phyloP scores from a whole-genome alignment of 495 filamentous ascomycete genomes.

The Aspergillus hancockii region DNA sequence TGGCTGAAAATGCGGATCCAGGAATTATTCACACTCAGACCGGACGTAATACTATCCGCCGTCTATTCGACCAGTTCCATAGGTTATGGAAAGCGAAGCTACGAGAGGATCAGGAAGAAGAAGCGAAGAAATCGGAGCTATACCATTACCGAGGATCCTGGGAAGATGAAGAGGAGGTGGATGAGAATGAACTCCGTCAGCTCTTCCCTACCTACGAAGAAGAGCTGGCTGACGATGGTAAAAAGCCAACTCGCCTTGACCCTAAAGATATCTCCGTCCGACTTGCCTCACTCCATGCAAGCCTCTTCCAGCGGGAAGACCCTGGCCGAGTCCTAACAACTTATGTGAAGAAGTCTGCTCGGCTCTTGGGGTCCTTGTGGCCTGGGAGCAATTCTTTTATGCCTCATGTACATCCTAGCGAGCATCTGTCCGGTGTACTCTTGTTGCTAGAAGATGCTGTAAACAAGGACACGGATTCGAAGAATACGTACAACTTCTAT shows the following conservation, averaged over 20 bases:
- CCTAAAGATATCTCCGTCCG: conserved; percentile 49
- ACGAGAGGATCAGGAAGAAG: conserved; percentile 68
- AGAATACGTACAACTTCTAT: conserved; percentile 81
- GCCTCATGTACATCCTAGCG: conserved; percentile 43
- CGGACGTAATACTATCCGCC: conserved; percentile 34
- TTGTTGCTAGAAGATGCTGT: conserved; percentile 64
- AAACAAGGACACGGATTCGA: conserved; percentile 29
- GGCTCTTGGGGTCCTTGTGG: conserved; percentile 42
- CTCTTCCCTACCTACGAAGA: conserved; percentile 80
- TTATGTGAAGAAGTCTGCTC: conserved; percentile 42
- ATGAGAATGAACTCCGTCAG: conserved; percentile 71
- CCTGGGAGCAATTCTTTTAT: conserved; percentile 30
- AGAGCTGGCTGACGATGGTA: conserved; percentile 32
- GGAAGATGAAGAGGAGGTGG: conserved; percentile 72
- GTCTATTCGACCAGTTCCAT: conserved; percentile 70
- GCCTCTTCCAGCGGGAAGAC: conserved; percentile 43
- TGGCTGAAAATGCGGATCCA: conserved; percentile 37
- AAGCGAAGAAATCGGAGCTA: conserved; percentile 67
- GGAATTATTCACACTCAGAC: conserved; percentile 29
- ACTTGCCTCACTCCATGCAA: conserved; percentile 54
- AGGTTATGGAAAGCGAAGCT: conserved; percentile 75
- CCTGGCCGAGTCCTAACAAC: conserved; percentile 29
- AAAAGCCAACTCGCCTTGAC: conserved; percentile 31
- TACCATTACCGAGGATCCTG: conserved; percentile 79
- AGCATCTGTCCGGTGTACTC: conserved; percentile 64